phyloP scores from a whole-genome alignment of 1,284 basidiomycete genomes.

The Cerrena zonata region DNA sequence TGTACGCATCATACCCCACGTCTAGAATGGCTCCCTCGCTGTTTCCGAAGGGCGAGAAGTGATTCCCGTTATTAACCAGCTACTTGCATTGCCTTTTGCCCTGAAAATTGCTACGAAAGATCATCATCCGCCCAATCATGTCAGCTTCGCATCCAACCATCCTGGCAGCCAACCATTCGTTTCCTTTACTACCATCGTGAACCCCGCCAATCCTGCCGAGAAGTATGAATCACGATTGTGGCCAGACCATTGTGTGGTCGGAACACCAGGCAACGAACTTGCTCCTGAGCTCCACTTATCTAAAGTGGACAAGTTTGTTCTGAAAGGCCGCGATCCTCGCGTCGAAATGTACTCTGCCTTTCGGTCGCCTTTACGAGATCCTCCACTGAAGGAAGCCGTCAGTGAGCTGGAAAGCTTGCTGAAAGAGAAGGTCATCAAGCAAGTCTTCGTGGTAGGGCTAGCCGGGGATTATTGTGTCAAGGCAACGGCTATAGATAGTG shows the following conservation, averaged over 20 bases:
- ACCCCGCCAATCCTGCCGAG: conserved; percentile 28
- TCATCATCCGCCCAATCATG: conserved; percentile 51
- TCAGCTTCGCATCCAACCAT: conserved; percentile 62
- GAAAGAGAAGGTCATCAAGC: conserved; percentile 30
- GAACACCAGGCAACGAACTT: conserved; percentile 38
- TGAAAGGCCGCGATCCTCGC: conserved; percentile 30
- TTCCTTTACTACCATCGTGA: conserved; percentile 30
- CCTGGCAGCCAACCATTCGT: conserved; percentile 34
- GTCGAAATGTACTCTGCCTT: conserved; percentile 55
- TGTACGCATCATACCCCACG: no score
- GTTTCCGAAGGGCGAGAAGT: conserved; percentile 43
- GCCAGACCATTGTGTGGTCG: conserved; percentile 57
- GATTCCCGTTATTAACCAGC: conserved; percentile 38
- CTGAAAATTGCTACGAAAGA: conserved; percentile 45
- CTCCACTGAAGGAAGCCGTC: conserved; percentile 29
- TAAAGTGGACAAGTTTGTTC: conserved; percentile 28
- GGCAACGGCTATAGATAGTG: conserved; percentile 38
- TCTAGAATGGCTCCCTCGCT: conserved; percentile 44
- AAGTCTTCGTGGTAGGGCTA: conserved; percentile 51
- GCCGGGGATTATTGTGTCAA: conserved; percentile 60
- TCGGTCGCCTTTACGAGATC: conserved; percentile 30
- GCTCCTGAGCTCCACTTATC: conserved; percentile 31
- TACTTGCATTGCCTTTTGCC: conserved; percentile 37
- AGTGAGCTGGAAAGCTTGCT: conserved; percentile 33
- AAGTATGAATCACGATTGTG: conserved; percentile 45